These are phyloP conservation scores for Xylariaceae sp. DNA, from an alignment of 2,329 filamentous ascomycete genomes.

Conservation along the genomic window DNA sequence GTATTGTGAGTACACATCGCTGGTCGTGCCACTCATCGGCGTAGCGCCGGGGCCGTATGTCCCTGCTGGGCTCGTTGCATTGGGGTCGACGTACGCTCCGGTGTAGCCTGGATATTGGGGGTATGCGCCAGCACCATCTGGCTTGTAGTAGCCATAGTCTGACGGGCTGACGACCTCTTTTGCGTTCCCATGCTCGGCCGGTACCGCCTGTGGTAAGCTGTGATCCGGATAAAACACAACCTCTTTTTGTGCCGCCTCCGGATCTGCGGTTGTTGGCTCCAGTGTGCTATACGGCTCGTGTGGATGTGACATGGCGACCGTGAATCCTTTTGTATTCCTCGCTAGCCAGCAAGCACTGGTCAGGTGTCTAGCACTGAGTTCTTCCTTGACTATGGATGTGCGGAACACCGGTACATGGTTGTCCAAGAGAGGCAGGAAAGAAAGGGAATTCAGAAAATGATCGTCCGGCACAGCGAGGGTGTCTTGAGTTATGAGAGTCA, in stretches of 20 bases:
- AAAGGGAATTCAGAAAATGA: no score
- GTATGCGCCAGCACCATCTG: neutral
- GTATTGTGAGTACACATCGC: constrained; percentile 1
- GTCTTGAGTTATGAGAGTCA: no score
- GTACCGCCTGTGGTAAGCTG: neutral
- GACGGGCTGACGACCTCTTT: neutral
- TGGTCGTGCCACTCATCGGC: constrained; percentile 2
- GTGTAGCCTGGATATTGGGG: neutral
- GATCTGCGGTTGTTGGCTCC: neutral
- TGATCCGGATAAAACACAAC: neutral
- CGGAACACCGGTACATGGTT: no score
- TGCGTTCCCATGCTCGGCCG: neutral
- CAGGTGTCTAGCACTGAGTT: no score
- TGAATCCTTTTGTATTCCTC: no score
- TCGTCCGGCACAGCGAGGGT: no score
- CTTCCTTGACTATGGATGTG: no score
- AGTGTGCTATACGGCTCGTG: neutral
- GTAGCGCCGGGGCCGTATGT: neutral
- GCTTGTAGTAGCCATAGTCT: neutral
- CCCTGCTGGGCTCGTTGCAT: neutral
- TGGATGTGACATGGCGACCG: no score
- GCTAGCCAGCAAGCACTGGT: no score
- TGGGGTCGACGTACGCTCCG: neutral
- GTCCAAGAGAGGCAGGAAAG: no score
- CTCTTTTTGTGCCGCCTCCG: constrained; percentile 6